Evolutionary conservation across 2,329 filamentous ascomycete species (phyloP).

Genomic region (Neurospora crassa): DNA sequence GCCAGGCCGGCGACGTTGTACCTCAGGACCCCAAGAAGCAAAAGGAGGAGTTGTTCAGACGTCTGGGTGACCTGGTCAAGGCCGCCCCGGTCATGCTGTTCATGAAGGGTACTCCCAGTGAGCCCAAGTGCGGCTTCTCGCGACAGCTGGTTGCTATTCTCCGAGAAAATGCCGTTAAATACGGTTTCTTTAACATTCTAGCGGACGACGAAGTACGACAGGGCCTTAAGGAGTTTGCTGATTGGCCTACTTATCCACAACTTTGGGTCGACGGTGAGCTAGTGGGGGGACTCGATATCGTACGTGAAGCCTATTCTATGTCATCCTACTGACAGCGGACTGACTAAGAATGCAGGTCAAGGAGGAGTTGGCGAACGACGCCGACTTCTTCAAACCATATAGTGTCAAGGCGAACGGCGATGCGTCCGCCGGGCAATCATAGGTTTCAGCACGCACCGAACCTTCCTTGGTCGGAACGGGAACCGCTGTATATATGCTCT

Average conservation of each 20-base stretch:
- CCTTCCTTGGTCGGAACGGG: slow-evolving; percentile 52
- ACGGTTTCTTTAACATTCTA: slow-evolving; percentile 98
- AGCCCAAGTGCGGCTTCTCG: slow-evolving; percentile 92
- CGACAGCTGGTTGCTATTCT: slow-evolving; percentile 79
- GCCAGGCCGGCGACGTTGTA: slow-evolving; percentile 24
- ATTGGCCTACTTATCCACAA: slow-evolving; percentile 97
- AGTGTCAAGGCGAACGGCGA: slow-evolving; percentile 40
- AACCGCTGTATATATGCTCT: background rate
- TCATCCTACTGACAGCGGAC: slow-evolving; percentile 2
- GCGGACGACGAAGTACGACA: slow-evolving; percentile 96
- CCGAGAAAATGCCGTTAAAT: slow-evolving; percentile 83
- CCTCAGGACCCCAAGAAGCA: slow-evolving; percentile 43
- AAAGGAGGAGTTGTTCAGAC: slow-evolving; percentile 77
- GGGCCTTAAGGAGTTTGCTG: slow-evolving; percentile 92
- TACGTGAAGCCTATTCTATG: slow-evolving; percentile 39
- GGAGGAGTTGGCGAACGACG: slow-evolving; percentile 79
- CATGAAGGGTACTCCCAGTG: slow-evolving; percentile 98
- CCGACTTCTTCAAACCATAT: slow-evolving; percentile 73
- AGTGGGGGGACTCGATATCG: slow-evolving; percentile 90
- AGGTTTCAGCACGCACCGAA: slow-evolving; percentile 38
- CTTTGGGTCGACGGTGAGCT: slow-evolving; percentile 86
- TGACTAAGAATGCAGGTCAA: slow-evolving; percentile 55
- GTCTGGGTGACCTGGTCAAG: slow-evolving; percentile 78
- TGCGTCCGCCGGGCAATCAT: slow-evolving; percentile 28
- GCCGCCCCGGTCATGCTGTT: slow-evolving; percentile 97